Evolutionary conservation across 192 early-diverging fungal species (phyloP).

Genomic region (Coemansia reversa): DNA sequence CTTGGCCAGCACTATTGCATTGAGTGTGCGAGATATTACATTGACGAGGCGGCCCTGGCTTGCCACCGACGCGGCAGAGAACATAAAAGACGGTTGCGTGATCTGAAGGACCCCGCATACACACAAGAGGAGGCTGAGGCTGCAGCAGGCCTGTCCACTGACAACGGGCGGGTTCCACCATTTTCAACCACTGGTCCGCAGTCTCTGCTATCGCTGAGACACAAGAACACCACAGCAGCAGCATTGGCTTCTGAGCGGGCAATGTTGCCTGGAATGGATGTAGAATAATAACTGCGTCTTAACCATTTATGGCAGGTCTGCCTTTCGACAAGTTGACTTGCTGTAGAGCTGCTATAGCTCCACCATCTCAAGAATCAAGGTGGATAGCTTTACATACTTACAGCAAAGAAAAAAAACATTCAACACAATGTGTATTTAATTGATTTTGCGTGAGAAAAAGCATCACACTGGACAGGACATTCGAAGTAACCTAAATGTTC

Average conservation of each 20-base stretch:
- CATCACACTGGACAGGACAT: not conserved
- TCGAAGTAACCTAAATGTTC: conserved; percentile 55
- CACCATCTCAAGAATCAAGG: no score
- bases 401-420: no score
- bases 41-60: conserved; percentile 58
- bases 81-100: conserved; percentile 84
- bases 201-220: conserved; percentile 39
- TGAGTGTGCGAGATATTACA: conserved; percentile 74
- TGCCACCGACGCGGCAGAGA: conserved; percentile 76
- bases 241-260: not conserved
- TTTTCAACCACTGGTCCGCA: conserved; percentile 19
- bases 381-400: no score
- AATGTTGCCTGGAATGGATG: not conserved
- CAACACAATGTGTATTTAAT: not conserved
- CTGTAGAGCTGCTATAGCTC: no score
- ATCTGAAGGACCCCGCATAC: conserved; percentile 76
- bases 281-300: conserved; percentile 5
- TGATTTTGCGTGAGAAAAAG: conserved; percentile 1
- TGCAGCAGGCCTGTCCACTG: conserved; percentile 61
- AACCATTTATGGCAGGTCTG: no score
- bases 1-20: conserved; percentile 90
- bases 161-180: conserved; percentile 51
- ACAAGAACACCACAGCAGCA: conserved; percentile 27
- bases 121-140: conserved; percentile 88
- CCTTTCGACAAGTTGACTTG: no score